Evolutionary conservation across 371 early-diverging fungal species (phyloP).

Genomic region (Rhizopus sp.): DNA sequence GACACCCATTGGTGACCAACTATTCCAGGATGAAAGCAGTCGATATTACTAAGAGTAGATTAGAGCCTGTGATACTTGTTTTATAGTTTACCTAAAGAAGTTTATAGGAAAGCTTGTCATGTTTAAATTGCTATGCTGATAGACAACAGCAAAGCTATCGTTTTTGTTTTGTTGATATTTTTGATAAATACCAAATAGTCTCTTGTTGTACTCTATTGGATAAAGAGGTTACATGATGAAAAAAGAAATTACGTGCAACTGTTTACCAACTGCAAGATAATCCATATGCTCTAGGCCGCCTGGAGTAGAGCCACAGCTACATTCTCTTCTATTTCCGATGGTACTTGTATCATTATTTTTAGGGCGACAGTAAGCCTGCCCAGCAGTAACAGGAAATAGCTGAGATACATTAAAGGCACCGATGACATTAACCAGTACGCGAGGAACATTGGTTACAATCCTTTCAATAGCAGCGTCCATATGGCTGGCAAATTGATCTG

Average conservation of each 20-base stretch:
- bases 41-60: constrained; percentile 14
- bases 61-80: neutral
- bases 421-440: constrained; percentile 26
- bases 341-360: neutral
- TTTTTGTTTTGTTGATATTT: constrained; percentile 25
- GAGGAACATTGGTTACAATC: constrained; percentile 23
- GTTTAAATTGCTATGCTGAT: constrained; percentile 24
- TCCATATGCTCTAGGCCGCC: constrained; percentile 24
- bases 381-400: constrained; percentile 20
- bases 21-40: constrained; percentile 23
- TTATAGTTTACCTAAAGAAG: constrained; percentile 21
- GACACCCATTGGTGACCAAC: constrained; percentile 17
- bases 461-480: constrained; percentile 23
- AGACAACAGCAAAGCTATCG: constrained; percentile 27
- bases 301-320: constrained; percentile 16
- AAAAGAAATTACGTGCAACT: neutral
- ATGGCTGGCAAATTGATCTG: constrained; percentile 25
- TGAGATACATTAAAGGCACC: constrained; percentile 30
- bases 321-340: constrained; percentile 3
- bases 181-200: constrained; percentile 19
- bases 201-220: constrained; percentile 22
- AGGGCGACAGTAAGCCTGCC: constrained; percentile 16
- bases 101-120: constrained; percentile 28
- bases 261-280: constrained; percentile 21
- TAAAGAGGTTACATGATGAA: neutral